A percentile compares a stretch with the other conserved stretches of the same genome.
Conservation (phyloP, 1,284 basidiomycete genomes). For the Cutaneotrichosporon sp. region DNA sequence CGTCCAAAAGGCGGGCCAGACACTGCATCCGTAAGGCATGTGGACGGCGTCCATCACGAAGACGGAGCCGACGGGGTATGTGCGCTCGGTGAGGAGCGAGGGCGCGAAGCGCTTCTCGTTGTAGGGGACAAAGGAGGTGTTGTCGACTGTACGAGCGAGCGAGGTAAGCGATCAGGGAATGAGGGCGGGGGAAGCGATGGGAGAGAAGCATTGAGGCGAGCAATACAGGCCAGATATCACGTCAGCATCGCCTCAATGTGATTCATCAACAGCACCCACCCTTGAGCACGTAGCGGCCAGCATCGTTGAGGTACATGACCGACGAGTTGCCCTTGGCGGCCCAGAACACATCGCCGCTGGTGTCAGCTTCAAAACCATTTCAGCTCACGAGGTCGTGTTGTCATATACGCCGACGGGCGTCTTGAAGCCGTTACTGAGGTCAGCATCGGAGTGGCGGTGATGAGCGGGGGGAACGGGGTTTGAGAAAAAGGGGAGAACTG, state of each 20-base stretch:
- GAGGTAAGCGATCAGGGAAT: neutral
- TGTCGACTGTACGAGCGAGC: conserved; percentile 32
- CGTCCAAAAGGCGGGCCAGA: conserved; percentile 43
- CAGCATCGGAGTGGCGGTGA: neutral
- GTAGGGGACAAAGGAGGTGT: conserved; percentile 46
- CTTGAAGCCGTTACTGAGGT: conserved; percentile 33
- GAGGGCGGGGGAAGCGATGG: neutral
- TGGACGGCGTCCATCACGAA: conserved; percentile 64
- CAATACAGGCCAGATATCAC: conserved; percentile 56
- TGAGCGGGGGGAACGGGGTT: neutral
- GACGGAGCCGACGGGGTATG: conserved; percentile 52
- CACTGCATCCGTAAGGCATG: conserved; percentile 57
- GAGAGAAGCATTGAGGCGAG: neutral
- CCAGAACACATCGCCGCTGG: conserved; percentile 62
- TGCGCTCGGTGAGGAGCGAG: conserved; percentile 63
- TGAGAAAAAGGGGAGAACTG: neutral
- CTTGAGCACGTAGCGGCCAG: conserved; percentile 74
- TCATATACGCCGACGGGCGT: conserved; percentile 35
- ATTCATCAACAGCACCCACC: conserved; percentile 59
- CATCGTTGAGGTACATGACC: conserved; percentile 60
- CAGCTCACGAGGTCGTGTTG: conserved; percentile 48
- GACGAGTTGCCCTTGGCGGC: conserved; percentile 45
- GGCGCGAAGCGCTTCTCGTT: conserved; percentile 70
- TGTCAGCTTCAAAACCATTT: neutral
- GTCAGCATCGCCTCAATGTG: neutral